These are phyloP conservation scores for Vigna nakashimae DNA, from an alignment of 306 rosid species.

Conservation along the genomic window DNA sequence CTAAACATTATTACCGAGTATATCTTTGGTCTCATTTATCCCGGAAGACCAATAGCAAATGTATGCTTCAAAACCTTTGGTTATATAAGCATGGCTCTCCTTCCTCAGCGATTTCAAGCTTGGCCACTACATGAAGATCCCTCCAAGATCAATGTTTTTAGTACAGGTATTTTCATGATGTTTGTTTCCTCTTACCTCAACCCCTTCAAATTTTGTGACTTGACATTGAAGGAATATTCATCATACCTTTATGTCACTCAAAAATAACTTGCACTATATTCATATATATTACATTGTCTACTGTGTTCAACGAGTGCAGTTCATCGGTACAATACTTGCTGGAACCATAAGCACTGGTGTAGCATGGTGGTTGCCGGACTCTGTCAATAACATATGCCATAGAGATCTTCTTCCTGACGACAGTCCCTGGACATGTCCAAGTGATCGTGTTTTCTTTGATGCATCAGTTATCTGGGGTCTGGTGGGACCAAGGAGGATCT, in stretches of 20 bases:
- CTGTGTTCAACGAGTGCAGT: conserved; percentile 40
- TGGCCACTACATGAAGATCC: conserved; percentile 87
- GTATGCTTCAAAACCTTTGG: conserved; percentile 89
- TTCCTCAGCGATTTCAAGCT: conserved; percentile 80
- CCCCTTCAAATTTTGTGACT: too few species aligned
- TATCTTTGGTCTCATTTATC: conserved; percentile 67
- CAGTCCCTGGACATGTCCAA: conserved; percentile 86
- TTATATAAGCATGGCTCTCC: conserved; percentile 72
- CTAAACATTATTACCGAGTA: conserved; percentile 53
- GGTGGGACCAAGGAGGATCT: conserved; percentile 70
- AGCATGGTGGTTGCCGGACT: conserved; percentile 67
- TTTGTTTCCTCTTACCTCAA: neutral
- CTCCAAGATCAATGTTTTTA: conserved; percentile 83
- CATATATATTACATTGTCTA: neutral
- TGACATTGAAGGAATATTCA: too few species aligned
- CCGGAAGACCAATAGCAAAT: conserved; percentile 84
- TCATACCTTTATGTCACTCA: neutral
- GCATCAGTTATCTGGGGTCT: conserved; percentile 87
- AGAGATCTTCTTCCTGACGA: conserved; percentile 53
- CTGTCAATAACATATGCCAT: conserved; percentile 54
- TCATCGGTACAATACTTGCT: conserved; percentile 66
- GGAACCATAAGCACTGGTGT: conserved; percentile 69
- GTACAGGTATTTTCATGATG: conserved; percentile 62
- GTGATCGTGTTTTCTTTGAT: conserved; percentile 73
- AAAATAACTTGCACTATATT: neutral